Base-by-base conservation (phyloP, 2,329 filamentous ascomycete species). In the Coniochaeta hoffmannii region DNA sequence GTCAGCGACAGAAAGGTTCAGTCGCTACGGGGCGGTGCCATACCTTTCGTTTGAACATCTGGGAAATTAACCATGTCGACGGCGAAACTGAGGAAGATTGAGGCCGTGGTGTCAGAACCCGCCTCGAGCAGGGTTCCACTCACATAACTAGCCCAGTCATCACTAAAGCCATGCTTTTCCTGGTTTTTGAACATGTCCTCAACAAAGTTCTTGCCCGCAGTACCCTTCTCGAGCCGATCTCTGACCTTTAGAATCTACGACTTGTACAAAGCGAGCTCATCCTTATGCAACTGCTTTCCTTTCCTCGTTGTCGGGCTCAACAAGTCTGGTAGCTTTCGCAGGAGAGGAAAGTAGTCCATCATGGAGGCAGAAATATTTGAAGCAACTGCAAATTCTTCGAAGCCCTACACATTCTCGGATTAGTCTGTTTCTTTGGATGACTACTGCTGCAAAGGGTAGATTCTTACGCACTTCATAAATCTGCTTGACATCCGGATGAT, bases 51-150 rank as follows among this genome's bases (percentile, higher is more conserved):
- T 55, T 77, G 74, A 0, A 75, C 71, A 15, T 65, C 69, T 14
- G 63, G 63, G 36, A 70, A 69, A 7, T 72, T 65, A 7, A 64
- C 44, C 73, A 79, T 76, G 2, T 77, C 77, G 11, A 73, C 63
- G 1, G 75, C 62, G 57, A 77, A 74, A 6, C 65, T 67, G 22
- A 68, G 60, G 4, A 78, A 63, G 1, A 66, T 70, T 10, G 64
- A 61, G 34, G 67, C 66, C 1, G 70, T 72, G 0, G 74, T 78
- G 59, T 73, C 76, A 3, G 69, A 68, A 15, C 65, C 72, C 5
- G 63, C 71, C n/a, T 68, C 67, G 15, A 70, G 67, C 1, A 70
- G 60, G 2, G 68, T 64, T 2, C 67, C 69, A 1, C 62, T 62
- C 6, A 66, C 61, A 35, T 68, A 69, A 11, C 61, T 56, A 54